A percentile compares a stretch with the other conserved stretches of the same genome.
phyloP scores from a whole-genome alignment of 2,329 filamentous ascomycete genomes.

The Claviceps paspali region DNA sequence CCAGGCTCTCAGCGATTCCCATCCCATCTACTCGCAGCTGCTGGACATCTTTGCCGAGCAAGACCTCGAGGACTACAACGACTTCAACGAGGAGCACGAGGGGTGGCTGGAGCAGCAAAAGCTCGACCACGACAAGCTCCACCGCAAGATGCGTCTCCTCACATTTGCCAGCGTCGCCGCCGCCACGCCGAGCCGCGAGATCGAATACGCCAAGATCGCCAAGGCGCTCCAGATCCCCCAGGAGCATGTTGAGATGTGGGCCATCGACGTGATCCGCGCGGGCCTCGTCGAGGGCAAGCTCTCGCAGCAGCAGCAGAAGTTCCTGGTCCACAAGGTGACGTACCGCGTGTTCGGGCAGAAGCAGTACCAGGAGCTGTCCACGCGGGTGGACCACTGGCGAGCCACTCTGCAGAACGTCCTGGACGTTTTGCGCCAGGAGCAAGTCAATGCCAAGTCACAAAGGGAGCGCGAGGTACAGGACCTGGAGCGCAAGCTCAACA shows the following conservation, averaged over 20 bases:
- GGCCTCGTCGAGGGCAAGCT: slow-evolving; percentile 94
- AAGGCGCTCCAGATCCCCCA: slow-evolving; percentile 68
- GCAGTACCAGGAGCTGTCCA: slow-evolving; percentile 93
- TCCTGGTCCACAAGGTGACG: slow-evolving; percentile 88
- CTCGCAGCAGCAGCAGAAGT: slow-evolving; percentile 80
- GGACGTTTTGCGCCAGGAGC: slow-evolving; percentile 62
- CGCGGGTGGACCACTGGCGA: slow-evolving; percentile 82
- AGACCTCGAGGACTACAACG: slow-evolving; percentile 86
- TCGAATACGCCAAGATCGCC: slow-evolving; percentile 75
- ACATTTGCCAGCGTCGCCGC: slow-evolving; percentile 85
- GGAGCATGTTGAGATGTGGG: slow-evolving; percentile 92
- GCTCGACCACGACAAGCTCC: slow-evolving; percentile 56
- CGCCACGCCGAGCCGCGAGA: slow-evolving; percentile 66
- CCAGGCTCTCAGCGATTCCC: slow-evolving; percentile 72
- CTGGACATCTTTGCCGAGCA: slow-evolving; percentile 93
- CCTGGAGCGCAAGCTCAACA: slow-evolving; percentile 49
- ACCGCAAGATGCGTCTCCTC: slow-evolving; percentile 91
- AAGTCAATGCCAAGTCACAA: slow-evolving; percentile 61
- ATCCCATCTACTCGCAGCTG: slow-evolving; percentile 75
- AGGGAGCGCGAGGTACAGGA: slow-evolving; percentile 65
- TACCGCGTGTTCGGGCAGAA: slow-evolving; percentile 96
- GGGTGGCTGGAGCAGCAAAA: slow-evolving; percentile 68
- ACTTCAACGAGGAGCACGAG: slow-evolving; percentile 84
- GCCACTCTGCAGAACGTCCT: slow-evolving; percentile 66
- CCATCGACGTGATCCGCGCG: slow-evolving; percentile 93